Conservation (phyloP, 768 basidiomycete genomes). For the Coprinopsis sp. region DNA sequence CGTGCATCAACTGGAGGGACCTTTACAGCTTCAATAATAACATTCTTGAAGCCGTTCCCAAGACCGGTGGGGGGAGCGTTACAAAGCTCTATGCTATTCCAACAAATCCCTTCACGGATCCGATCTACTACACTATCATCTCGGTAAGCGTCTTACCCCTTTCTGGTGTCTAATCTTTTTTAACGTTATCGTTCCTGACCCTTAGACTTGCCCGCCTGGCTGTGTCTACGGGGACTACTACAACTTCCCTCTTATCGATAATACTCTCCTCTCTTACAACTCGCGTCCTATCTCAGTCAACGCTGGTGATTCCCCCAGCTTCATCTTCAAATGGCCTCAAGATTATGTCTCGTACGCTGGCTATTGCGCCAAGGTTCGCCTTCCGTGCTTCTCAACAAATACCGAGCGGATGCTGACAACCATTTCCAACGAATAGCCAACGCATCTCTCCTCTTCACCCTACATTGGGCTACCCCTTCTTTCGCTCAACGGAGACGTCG, state of each 20-base stretch:
- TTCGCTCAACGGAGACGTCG: conserved; percentile 13
- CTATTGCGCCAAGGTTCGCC: conserved; percentile 15
- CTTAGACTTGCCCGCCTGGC: conserved; percentile 16
- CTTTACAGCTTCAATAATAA: conserved; percentile 12
- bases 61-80: conserved; percentile 3
- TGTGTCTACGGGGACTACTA: conserved; percentile 15
- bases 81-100: conserved; percentile 14
- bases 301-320: conserved; percentile 17
- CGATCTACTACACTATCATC: conserved; percentile 17
- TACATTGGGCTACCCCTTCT: conserved; percentile 18
- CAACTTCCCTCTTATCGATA: conserved; percentile 14
- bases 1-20: conserved; percentile 14
- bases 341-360: conserved; percentile 11
- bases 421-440: conserved; percentile 10
- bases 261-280: conserved; percentile 11
- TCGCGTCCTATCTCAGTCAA: conserved; percentile 9
- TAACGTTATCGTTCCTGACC: too few species aligned
- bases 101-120: conserved; percentile 15
- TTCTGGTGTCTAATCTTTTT: too few species aligned
- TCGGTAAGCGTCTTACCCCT: conserved; percentile 14
- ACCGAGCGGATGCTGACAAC: neutral
- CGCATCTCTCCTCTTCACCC: conserved; percentile 15
- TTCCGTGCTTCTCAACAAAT: neutral
- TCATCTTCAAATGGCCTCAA: conserved; percentile 15
- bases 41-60: conserved; percentile 13